Conservation (phyloP, 1,284 basidiomycete genomes). For the Austroboletus olivaceoglutinosus region DNA sequence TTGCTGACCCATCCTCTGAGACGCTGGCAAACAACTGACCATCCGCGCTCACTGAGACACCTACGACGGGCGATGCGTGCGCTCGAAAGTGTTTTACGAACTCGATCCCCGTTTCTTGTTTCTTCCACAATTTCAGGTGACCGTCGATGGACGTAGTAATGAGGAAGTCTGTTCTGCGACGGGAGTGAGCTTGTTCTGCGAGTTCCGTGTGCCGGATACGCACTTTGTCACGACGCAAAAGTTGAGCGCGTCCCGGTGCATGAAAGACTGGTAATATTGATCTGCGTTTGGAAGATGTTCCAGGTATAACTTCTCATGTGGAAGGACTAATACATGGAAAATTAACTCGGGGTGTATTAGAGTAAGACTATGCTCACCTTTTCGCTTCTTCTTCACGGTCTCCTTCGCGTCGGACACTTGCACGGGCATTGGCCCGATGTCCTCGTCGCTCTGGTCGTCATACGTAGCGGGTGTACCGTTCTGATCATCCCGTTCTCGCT, state of each 20-base stretch:
- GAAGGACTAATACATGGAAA: slow-evolving; percentile 47
- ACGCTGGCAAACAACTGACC: slow-evolving; percentile 91
- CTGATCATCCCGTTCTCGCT: slow-evolving; percentile 53
- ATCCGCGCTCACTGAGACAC: slow-evolving; percentile 86
- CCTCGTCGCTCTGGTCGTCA: slow-evolving; percentile 58
- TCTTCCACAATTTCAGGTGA: slow-evolving; percentile 98
- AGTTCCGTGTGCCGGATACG: slow-evolving; percentile 21
- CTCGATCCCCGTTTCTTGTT: slow-evolving; percentile 89
- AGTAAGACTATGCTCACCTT: slow-evolving; percentile 49
- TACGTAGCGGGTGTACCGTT: slow-evolving; percentile 2
- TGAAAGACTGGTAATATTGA: slow-evolving; percentile 96
- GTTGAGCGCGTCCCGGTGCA: slow-evolving; percentile 94
- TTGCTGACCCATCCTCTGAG: slow-evolving; percentile 81
- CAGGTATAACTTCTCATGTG: slow-evolving; percentile 82
- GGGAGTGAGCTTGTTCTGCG: background rate
- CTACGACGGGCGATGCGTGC: slow-evolving; percentile 78
- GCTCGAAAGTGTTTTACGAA: slow-evolving; percentile 95
- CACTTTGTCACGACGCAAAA: slow-evolving; percentile 85
- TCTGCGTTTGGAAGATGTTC: slow-evolving; percentile 90
- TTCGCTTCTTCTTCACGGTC: slow-evolving; percentile 64
- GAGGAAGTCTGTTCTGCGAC: slow-evolving; percentile 81
- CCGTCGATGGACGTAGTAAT: slow-evolving; percentile 95
- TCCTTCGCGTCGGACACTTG: slow-evolving; percentile 42
- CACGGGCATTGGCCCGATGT: slow-evolving; percentile 76
- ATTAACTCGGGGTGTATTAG: slow-evolving; percentile 33